Conservation (phyloP, 441 rosid species). For the Brassica balearica region DNA sequence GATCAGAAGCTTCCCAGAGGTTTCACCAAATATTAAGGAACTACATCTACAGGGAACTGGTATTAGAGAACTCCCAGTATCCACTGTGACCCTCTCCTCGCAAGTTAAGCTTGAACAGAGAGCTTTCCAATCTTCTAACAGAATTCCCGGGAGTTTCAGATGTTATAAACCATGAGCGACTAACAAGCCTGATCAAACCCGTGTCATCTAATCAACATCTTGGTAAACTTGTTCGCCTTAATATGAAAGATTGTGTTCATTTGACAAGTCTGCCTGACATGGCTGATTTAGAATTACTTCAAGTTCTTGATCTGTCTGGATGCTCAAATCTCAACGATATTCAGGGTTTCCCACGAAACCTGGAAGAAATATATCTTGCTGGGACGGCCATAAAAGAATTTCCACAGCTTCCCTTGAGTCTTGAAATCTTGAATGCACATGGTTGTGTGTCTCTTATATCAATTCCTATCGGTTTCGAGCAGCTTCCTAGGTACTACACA, state of each 20-base stretch:
- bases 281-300: constrained; percentile 17
- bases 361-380: constrained; percentile 17
- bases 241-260: constrained; percentile 27
- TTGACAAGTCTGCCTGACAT: constrained; percentile 18
- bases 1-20: constrained; percentile 8
- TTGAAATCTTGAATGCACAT: constrained; percentile 26
- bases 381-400: constrained; percentile 9
- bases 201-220: neutral
- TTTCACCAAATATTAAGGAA: neutral
- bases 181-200: neutral
- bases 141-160: neutral
- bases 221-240: constrained; percentile 9
- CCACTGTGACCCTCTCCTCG: neutral
- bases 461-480: neutral
- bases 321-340: neutral
- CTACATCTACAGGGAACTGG: constrained; percentile 3
- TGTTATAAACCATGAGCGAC: neutral
- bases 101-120: neutral
- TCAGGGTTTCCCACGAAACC: constrained; percentile 5
- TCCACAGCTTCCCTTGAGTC: constrained; percentile 8
- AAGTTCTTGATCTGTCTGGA: constrained; percentile 27
- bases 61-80: neutral
- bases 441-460: constrained; percentile 16
- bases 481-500: constrained; percentile 13
- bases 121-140: neutral